phyloP scores from a whole-genome alignment of 129 eudicot genomes.

The Smallanthus sonchifolius region DNA sequence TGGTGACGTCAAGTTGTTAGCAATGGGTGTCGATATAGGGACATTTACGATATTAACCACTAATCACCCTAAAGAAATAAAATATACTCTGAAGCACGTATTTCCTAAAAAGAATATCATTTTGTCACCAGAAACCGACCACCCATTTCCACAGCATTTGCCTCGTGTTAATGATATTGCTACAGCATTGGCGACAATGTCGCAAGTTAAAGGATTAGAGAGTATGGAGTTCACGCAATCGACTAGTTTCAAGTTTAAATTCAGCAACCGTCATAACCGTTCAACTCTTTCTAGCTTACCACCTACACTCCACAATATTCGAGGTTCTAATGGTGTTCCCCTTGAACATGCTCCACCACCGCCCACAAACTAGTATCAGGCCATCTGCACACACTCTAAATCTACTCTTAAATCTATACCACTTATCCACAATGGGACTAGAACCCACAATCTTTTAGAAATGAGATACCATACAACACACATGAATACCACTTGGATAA shows the following conservation, averaged over 20 bases:
- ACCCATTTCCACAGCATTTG: neutral
- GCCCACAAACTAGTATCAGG: neutral
- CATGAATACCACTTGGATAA: no score
- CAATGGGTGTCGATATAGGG: neutral
- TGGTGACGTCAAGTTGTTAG: neutral
- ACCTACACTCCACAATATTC: neutral
- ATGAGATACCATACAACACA: no score
- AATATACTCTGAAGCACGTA: neutral
- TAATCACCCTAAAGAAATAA: neutral
- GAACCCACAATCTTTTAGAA: no score
- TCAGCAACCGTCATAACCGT: neutral
- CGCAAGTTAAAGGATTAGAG: conserved; percentile 1
- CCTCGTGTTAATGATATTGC: neutral
- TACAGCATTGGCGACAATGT: neutral
- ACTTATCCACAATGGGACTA: no score
- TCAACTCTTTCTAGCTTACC: neutral
- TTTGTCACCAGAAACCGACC: neutral
- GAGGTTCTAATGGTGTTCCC: neutral
- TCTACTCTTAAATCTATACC: no score
- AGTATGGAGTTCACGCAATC: conserved; percentile 5
- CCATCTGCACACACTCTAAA: conserved; percentile 1
- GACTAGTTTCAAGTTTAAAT: conserved; percentile 1
- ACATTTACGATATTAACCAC: neutral
- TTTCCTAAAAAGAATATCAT: neutral
- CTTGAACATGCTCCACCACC: neutral